Base-by-base conservation (phyloP, 164 flowering plant species). In the Chloranthus sessilifolius region DNA sequence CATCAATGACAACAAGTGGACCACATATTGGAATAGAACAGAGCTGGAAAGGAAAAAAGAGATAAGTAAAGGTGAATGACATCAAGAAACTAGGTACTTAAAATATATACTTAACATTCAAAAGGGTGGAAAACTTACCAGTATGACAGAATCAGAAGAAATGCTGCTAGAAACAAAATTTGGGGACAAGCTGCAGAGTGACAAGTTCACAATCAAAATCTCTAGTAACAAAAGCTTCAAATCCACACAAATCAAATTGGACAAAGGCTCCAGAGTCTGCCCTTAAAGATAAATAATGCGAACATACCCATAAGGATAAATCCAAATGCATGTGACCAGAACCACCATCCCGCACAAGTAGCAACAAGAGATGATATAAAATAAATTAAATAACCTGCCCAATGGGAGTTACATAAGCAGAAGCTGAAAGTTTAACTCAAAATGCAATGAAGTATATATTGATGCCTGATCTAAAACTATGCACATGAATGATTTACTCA, bases 141-240 rank as follows among this genome's bases (percentile, higher is more conserved):
- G 77, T 79, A 90, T 22, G 98, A 90, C 35, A 90, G 60, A 44
- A 90, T 83, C 1, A 90, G 85, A 65, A 90, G 91, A 75, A 87
- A 90, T 26, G 88, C 80, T 27, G 95, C 81, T 53, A 83, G 65
- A 60, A 83, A 71, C 42, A 87, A 62, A 70, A 90, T 81, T 46
- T 75, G 72, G 15, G 98, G 95, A 42, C 64, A 73, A 23, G 88
- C 98, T 90, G 95, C 89, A 81, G 44, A 43, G 20, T 4, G 56
- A 33, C 29, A 49, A 33, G 30, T 12, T 39, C 27, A 56, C 16
- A 30, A 33, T 33, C 42, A 45, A 37, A n/a, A 40, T 38, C 49
- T 50, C 15, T 3, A 30, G 24, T 33, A 45, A n/a, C 25, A 28
- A n/a, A n/a, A 48, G 25, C 22, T 5, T 33, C 34, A 17, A 43